Conservation (phyloP, 2,329 filamentous ascomycete genomes). For the Nannizzia gypsea region DNA sequence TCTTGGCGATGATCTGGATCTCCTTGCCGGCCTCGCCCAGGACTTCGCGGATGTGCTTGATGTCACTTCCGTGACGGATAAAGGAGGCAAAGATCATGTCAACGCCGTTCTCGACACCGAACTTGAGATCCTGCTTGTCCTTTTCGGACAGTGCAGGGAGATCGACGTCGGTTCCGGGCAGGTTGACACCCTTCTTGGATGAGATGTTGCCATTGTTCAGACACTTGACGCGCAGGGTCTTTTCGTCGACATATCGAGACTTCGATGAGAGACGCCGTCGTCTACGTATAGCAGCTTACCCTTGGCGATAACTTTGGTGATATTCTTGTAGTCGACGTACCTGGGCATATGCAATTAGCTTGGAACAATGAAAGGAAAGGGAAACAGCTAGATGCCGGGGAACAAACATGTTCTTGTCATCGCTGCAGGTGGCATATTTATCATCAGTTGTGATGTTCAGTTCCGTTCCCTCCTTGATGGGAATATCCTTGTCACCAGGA, state of each 20-base stretch:
- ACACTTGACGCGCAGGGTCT: constrained; percentile 76
- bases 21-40: constrained; percentile 85
- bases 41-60: constrained; percentile 80
- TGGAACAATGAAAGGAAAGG: neutral
- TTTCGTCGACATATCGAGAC: constrained; percentile 82
- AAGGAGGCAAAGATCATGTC: constrained; percentile 99
- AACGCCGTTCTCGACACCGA: constrained; percentile 96
- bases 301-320: constrained; percentile 88
- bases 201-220: constrained; percentile 98
- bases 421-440: constrained; percentile 69
- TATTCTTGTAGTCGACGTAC: constrained; percentile 99
- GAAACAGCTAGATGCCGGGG: neutral
- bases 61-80: constrained; percentile 88
- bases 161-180: constrained; percentile 97
- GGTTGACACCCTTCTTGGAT: constrained; percentile 97
- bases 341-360: constrained; percentile 31
- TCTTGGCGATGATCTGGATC: constrained; percentile 99
- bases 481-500: constrained; percentile 57
- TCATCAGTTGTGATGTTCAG: constrained; percentile 97
- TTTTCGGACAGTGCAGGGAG: constrained; percentile 96
- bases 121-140: constrained; percentile 85
- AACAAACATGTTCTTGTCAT: constrained; percentile 84
- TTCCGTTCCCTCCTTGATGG: constrained; percentile 69
- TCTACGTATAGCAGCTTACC: constrained; percentile 97
- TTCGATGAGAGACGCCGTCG: constrained; percentile 90